A percentile compares a stretch with the other conserved stretches of the same genome.
Evolutionary conservation across 1,139 yeast species (phyloP).

Genomic region (Taiozyma onychis): DNA sequence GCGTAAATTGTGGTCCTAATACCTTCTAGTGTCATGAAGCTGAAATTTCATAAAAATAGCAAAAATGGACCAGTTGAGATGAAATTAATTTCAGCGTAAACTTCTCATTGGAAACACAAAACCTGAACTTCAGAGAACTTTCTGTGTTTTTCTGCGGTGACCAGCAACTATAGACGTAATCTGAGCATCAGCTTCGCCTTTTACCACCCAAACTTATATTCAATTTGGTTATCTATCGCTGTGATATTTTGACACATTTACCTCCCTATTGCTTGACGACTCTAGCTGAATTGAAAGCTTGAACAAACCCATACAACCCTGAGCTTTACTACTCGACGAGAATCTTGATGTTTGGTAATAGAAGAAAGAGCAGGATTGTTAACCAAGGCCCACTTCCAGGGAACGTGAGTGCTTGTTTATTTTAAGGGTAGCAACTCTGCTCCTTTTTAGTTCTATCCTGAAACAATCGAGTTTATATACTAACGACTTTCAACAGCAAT

Average conservation of each 20-base stretch:
- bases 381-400: not conserved
- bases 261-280: not conserved
- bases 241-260: not conserved
- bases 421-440: not conserved
- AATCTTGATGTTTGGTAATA: not conserved
- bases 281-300: not conserved
- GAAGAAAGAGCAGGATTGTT: not conserved
- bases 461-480: not conserved
- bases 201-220: not conserved
- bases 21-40: not conserved
- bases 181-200: not conserved
- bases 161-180: too few species aligned
- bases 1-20: not conserved
- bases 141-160: too few species aligned
- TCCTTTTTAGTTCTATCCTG: not conserved
- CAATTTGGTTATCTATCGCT: not conserved
- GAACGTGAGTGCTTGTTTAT: not conserved
- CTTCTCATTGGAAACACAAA: not conserved
- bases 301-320: not conserved
- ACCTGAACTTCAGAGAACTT: too few species aligned
- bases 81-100: not conserved
- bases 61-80: not conserved
- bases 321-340: not conserved
- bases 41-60: not conserved
- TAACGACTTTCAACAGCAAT: conserved; percentile 16